These are phyloP conservation scores for Aureobasidium sp. DNA, from an alignment of 2,329 filamentous ascomycete genomes.

Conservation along the genomic window DNA sequence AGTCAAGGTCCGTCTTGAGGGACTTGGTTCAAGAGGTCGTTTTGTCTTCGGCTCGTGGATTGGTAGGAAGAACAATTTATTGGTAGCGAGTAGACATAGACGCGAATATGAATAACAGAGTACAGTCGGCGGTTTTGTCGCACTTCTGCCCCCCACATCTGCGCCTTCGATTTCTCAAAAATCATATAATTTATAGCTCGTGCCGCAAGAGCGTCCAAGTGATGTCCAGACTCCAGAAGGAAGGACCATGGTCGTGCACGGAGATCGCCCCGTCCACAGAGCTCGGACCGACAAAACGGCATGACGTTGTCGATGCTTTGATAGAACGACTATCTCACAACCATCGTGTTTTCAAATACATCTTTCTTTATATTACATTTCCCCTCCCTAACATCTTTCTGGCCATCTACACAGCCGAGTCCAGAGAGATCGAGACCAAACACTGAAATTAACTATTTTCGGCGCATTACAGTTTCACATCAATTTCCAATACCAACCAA, in stretches of 20 bases:
- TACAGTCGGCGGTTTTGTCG: background rate
- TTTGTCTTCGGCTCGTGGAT: background rate
- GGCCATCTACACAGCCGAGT: background rate
- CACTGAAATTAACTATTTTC: no score
- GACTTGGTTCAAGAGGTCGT: background rate
- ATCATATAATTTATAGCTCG: no score
- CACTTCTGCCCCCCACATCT: no score
- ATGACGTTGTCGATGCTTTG: conserved; percentile 2
- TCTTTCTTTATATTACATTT: background rate
- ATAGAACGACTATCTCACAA: background rate
- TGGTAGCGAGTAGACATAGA: background rate
- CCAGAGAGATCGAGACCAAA: background rate
- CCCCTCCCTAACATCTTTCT: background rate
- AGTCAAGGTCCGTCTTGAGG: background rate
- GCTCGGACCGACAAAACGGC: background rate
- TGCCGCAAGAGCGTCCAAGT: background rate
- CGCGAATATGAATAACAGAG: background rate
- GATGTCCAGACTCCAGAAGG: background rate
- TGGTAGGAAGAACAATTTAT: background rate
- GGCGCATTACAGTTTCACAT: background rate
- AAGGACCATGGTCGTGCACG: background rate
- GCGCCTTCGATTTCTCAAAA: no score
- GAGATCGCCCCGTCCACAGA: background rate
- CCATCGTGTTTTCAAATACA: background rate
- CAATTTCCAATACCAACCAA: background rate